Conservation (phyloP, 179 eudicot species). For the Nepenthes alata region DNA sequence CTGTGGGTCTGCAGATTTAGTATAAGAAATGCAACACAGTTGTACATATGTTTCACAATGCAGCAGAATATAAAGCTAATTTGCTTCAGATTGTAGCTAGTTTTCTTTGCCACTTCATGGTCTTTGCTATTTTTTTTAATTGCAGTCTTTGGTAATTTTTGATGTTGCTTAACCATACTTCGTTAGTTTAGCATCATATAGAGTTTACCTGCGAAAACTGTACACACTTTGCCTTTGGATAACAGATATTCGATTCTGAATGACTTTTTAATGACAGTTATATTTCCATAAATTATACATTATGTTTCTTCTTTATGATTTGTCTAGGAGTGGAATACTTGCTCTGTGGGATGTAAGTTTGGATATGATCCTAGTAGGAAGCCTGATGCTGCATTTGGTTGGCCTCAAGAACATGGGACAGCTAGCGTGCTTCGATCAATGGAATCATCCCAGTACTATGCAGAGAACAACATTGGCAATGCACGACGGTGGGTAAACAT, state of each 20-base stretch:
- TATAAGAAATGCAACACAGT: too few species aligned
- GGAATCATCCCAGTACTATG: constrained; percentile 83
- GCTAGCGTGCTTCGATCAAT: constrained; percentile 63
- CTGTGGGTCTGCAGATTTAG: too few species aligned
- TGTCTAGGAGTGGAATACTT: constrained; percentile 52
- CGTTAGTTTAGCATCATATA: neutral
- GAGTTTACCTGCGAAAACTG: neutral
- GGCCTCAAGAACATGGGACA: constrained; percentile 36
- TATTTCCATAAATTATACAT: neutral
- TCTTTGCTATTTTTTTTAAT: too few species aligned
- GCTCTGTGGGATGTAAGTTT: constrained; percentile 82
- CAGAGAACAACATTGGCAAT: constrained; percentile 53
- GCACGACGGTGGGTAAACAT: constrained; percentile 99
- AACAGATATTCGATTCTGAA: neutral
- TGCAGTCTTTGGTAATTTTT: too few species aligned
- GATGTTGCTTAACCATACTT: too few species aligned
- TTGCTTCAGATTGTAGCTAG: too few species aligned
- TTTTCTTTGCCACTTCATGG: too few species aligned
- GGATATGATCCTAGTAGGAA: constrained; percentile 29
- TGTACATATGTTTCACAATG: too few species aligned
- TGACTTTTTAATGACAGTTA: neutral
- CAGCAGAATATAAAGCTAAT: too few species aligned
- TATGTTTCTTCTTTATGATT: neutral
- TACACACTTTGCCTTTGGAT: neutral
- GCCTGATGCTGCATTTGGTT: constrained; percentile 70